A percentile compares a stretch with the other conserved stretches of the same genome.
Evolutionary conservation across 2,329 filamentous ascomycete species (phyloP).

Genomic region (Cryphonectria carpinicola): DNA sequence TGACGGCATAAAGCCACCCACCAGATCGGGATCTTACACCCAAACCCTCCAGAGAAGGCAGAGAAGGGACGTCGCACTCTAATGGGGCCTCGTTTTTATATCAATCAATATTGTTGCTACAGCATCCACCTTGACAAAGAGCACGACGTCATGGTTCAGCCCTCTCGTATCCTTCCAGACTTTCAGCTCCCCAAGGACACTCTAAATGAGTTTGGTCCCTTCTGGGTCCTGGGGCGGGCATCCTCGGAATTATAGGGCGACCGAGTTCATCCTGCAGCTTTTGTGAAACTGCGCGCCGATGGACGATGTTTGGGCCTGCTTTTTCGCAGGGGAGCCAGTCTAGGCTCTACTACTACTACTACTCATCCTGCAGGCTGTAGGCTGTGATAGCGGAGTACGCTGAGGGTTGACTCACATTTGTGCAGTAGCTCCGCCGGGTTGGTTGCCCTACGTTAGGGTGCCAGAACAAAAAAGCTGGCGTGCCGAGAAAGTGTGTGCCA

Average conservation of each 20-base stretch:
- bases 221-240: neutral
- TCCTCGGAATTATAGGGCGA: neutral
- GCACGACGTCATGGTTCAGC: conserved; percentile 4
- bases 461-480: neutral
- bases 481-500: neutral
- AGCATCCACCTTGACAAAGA: neutral
- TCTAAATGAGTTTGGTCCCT: neutral
- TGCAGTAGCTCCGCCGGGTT: conserved; percentile 8
- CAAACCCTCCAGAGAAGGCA: neutral
- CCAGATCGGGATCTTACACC: neutral
- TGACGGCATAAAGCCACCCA: conserved; percentile 3
- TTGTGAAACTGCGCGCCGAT: neutral
- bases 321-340: neutral
- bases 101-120: neutral
- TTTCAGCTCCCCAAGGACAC: neutral
- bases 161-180: neutral
- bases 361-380: conserved; percentile 9
- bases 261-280: neutral
- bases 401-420: conserved; percentile 11
- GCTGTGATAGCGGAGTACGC: neutral
- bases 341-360: neutral
- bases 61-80: neutral
- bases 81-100: neutral
- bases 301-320: neutral
- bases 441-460: neutral